These are phyloP conservation scores for Lentinus tigrinus DNA, from an alignment of 768 basidiomycete genomes.

Conservation along the genomic window DNA sequence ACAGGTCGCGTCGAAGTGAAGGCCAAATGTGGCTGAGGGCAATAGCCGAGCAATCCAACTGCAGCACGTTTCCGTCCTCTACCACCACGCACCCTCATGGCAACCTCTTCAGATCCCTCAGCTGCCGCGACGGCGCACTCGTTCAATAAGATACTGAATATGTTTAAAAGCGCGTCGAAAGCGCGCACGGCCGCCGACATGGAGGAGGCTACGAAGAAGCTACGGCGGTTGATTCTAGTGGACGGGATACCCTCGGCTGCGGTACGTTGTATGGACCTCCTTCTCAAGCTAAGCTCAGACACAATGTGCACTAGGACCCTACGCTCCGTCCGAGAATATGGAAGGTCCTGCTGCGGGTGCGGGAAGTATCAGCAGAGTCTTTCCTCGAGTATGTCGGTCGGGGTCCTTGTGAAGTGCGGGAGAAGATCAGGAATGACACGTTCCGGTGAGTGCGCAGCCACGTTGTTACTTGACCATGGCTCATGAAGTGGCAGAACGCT, in stretches of 20 bases:
- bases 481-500: slow-evolving; percentile 57
- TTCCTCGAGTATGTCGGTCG: slow-evolving; percentile 78
- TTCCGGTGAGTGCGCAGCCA: slow-evolving; percentile 62
- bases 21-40: slow-evolving; percentile 5
- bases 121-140: slow-evolving; percentile 56
- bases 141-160: slow-evolving; percentile 78
- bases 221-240: slow-evolving; percentile 84
- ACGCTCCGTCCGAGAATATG: slow-evolving; percentile 90
- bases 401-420: slow-evolving; percentile 83
- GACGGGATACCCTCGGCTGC: slow-evolving; percentile 82
- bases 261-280: slow-evolving; percentile 44
- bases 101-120: slow-evolving; percentile 21
- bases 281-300: not conserved
- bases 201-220: slow-evolving; percentile 82
- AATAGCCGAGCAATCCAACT: slow-evolving; percentile 4
- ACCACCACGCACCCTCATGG: slow-evolving; percentile 6
- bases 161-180: slow-evolving; percentile 64
- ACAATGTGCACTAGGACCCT: slow-evolving; percentile 51
- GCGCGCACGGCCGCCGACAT: slow-evolving; percentile 62
- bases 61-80: slow-evolving; percentile 1
- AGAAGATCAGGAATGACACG: slow-evolving; percentile 95
- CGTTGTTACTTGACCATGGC: too few species aligned
- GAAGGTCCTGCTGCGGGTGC: slow-evolving; percentile 88
- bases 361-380: slow-evolving; percentile 70
- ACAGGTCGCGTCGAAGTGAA: not conserved